Base-by-base conservation (phyloP, 2,329 filamentous ascomycete species). In the Hypoxylon sp. region DNA sequence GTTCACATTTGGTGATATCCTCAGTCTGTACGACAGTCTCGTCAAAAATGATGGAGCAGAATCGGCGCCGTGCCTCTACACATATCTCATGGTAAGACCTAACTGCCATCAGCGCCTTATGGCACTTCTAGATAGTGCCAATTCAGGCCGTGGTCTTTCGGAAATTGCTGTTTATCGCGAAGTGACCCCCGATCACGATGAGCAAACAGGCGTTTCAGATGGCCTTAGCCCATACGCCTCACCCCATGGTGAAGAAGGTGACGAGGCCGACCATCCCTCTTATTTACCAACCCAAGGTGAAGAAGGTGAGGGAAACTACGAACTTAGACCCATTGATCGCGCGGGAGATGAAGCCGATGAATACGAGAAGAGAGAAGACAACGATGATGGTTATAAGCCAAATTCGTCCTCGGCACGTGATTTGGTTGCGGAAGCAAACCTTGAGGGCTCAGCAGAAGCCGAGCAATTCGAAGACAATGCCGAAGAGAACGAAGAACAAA, bases 151-250 rank as follows among this genome's bases (percentile, higher is more conserved):
- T 59, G 74, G 76, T 27, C 61, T 77, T 19, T 75, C 74, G 29
- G 75, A 77, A 61, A 67, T 78, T 43, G 76, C 73, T 30, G 63
- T 76, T 9, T 78, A 76, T 66, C 74, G 74, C 60, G 72, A 73
- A 30, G 61, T 63, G 6, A 69, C 73, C 11, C 70, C 70, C 2
- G 32, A 69, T 23, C 61, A 64, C 11, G 70, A 69, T 6, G 70
- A 72, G 12, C 61, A 68, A 39, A 47, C 47, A n/a, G n/a, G n/a
- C 5, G 61, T 56, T 51, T 29, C 45, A 30, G 58, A 61, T n/a
- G 53, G 41, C 12, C 52, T 56, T 21, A 48, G 32, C n/a, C 30
- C 48, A 16, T 61, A 70, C 23, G 47, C 41, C 56, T 63, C 68
- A 55, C 53, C 66, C 21, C 64, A 70, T 12, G 63, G 55, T 23